phyloP scores from a whole-genome alignment of 192 early-diverging fungal genomes.

The Coemansia sp. region DNA sequence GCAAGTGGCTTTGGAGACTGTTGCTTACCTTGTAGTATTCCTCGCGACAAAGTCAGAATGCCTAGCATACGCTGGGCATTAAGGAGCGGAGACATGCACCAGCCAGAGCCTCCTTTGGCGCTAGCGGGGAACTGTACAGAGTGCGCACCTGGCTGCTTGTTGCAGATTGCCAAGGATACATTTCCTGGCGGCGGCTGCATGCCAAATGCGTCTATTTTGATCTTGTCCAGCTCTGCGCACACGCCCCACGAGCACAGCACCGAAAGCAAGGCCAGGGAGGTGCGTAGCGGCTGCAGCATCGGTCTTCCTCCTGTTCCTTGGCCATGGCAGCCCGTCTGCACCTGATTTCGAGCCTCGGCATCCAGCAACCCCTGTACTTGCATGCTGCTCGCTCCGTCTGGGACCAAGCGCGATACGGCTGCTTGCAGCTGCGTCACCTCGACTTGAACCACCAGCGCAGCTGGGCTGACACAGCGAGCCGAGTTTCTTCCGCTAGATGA shows the following conservation, averaged over 20 bases:
- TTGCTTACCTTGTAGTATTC: constrained; percentile 38
- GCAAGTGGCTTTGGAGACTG: not conserved
- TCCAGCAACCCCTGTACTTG: constrained; percentile 25
- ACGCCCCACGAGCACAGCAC: constrained; percentile 51
- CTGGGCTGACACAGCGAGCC: not conserved
- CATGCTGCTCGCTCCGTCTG: constrained; percentile 16
- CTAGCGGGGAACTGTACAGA: constrained; percentile 38
- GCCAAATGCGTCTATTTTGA: constrained; percentile 33
- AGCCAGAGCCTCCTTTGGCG: constrained; percentile 13
- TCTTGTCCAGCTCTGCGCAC: constrained; percentile 29
- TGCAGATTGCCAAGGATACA: constrained; percentile 33
- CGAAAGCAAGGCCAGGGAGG: constrained; percentile 38
- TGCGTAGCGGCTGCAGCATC: constrained; percentile 15
- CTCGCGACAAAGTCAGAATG: constrained; percentile 39
- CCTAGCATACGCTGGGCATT: constrained; percentile 56
- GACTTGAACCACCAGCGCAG: constrained; percentile 31
- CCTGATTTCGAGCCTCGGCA: not conserved
- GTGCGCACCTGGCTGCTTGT: constrained; percentile 10
- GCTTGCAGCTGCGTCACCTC: constrained; percentile 38
- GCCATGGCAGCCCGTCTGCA: not conserved
- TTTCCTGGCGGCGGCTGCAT: constrained; percentile 23
- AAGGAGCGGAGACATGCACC: constrained; percentile 53
- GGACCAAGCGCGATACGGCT: constrained; percentile 11
- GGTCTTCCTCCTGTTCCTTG: not conserved
- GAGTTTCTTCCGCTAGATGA: constrained; percentile 1